Percentiles rank a stretch among this genome's conserved stretches.
phyloP scores from a whole-genome alignment of 2,329 filamentous ascomycete species.

The Colletotrichum echinochloae region DNA sequence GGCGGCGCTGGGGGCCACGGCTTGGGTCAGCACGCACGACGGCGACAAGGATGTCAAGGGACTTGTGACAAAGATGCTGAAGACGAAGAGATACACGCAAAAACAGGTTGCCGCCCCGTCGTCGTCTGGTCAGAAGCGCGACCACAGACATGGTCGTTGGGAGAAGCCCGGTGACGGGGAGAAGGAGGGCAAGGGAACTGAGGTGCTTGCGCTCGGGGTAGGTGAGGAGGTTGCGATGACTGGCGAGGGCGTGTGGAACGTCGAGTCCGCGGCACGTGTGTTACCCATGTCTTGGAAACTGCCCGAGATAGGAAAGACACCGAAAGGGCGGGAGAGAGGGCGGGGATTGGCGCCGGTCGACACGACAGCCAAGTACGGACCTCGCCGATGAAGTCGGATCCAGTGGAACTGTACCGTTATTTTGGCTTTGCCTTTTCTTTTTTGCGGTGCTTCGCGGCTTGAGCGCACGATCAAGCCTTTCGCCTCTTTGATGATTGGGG shows the following conservation, averaged over 20 bases:
- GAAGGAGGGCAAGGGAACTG: constrained; percentile 47
- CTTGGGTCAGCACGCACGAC: constrained; percentile 73
- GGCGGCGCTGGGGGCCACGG: constrained; percentile 61
- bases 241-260: constrained; percentile 52
- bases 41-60: constrained; percentile 68
- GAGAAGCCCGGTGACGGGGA: constrained; percentile 20
- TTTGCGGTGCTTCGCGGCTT: background rate
- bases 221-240: constrained; percentile 59
- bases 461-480: no score
- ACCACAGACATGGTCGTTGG: constrained; percentile 3
- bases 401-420: background rate
- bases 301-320: background rate
- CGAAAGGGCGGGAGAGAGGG: constrained; percentile 13
- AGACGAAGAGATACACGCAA: constrained; percentile 56
- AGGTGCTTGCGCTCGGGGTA: constrained; percentile 55
- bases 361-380: constrained; percentile 16
- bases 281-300: background rate
- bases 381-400: background rate
- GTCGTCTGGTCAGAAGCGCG: constrained; percentile 4
- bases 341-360: constrained; percentile 25
- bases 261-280: constrained; percentile 10
- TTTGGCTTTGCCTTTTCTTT: background rate
- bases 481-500: no score
- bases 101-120: constrained; percentile 58
- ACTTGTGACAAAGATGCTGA: constrained; percentile 62